Evolutionary conservation across 176 grass and related monocot species (phyloP), one percentile per base, ranked within the genome.

Genomic region (Oryza rufipogon): DNA sequence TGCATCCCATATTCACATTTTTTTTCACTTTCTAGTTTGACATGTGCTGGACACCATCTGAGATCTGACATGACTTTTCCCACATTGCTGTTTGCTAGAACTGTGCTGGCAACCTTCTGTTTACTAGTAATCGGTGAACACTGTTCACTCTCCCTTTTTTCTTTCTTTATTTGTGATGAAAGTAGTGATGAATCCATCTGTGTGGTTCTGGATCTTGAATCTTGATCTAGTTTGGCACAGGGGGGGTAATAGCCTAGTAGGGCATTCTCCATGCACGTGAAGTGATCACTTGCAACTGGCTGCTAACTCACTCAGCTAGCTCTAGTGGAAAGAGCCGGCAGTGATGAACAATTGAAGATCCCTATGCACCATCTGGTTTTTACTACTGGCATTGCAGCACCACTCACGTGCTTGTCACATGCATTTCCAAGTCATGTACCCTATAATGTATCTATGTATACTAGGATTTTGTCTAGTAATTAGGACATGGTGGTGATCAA

Each of bases 351-450:
- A 86, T 90, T 86, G 89, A 83, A 83, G 75, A 90, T 90, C 84
- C 84, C 80, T 64, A 86, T 52, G 84, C 41, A 83, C 75, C 69
- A 84, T 77, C 73, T 38, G 72, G 71, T 68, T 61, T 61, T 90
- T 79, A 76, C 78, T 61, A 39, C 71, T 69, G 65, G 36, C 22
- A 36, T 66, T 22, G 34, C 77, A 47, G 47, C 71, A 68, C 82
- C 71, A 49, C 84, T 61, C 58, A 90, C 89, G 75, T 90, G 89
- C 70, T 2, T 79, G 39, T 83, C 84, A 90, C 89, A 80, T 90
- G 89, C 64, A 14, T 3, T 67, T 36, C 49, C 9, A 79, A 36
- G 65, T 13, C 71, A 70, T 76, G 64, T 42, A 70, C 36, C 8
- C 9, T 41, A 41, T 41, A 41, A 32, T 32, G 39, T 41, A 41